phyloP scores from a whole-genome alignment of 1,284 basidiomycete genomes.

The Cryptococcus sp. region DNA sequence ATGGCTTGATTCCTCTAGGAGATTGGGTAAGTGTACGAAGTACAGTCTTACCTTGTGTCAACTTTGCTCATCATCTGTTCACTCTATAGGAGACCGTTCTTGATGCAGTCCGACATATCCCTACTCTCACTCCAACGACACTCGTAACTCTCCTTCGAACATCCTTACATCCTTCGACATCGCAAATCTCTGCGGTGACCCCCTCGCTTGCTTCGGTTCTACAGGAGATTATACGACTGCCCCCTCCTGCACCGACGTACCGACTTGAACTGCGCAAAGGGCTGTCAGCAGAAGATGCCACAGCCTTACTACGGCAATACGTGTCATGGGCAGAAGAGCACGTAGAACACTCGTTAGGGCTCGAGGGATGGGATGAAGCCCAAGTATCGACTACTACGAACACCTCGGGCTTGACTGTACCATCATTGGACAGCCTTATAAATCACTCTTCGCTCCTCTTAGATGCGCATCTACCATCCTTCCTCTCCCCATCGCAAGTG shows the following conservation, averaged over 20 bases:
- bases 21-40: slow-evolving; percentile 43
- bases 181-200: not conserved
- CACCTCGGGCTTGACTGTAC: not conserved
- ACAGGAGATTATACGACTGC: slow-evolving; percentile 29
- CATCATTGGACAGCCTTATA: slow-evolving; percentile 25
- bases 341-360: slow-evolving; percentile 28
- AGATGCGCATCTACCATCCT: slow-evolving; percentile 49
- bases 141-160: slow-evolving; percentile 34
- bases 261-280: slow-evolving; percentile 37
- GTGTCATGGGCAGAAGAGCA: slow-evolving; percentile 38
- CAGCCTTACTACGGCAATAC: slow-evolving; percentile 31
- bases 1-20: slow-evolving; percentile 36
- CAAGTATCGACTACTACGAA: slow-evolving; percentile 1
- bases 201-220: slow-evolving; percentile 24
- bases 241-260: slow-evolving; percentile 44
- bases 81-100: slow-evolving; percentile 27
- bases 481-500: slow-evolving; percentile 36
- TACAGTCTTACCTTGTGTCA: not conserved
- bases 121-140: slow-evolving; percentile 37
- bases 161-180: slow-evolving; percentile 18
- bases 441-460: slow-evolving; percentile 45
- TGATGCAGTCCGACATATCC: slow-evolving; percentile 23
- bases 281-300: slow-evolving; percentile 39
- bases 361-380: slow-evolving; percentile 33
- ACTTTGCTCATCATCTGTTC: not conserved